Base-by-base conservation (phyloP, 23 red algal genomes). In the Pyropia haitanensis region DNA sequence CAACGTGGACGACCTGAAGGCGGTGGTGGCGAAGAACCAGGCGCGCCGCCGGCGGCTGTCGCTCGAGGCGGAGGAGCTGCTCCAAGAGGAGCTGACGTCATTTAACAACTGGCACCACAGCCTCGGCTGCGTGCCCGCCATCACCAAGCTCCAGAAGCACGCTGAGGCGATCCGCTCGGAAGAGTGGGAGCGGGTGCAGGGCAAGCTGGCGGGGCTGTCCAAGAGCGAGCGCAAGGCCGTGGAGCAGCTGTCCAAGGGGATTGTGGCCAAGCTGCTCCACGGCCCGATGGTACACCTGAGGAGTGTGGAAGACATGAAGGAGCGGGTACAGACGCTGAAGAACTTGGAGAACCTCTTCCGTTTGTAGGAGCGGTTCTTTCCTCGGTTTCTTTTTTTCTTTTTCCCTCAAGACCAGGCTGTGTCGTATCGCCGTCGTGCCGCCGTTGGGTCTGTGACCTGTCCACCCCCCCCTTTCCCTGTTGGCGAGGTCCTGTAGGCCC, bases 1-100 rank as follows among this genome's bases (percentile, higher is more conserved):
- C 85, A 97, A 97, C 80, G 93, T 97, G 2, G 93, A 97, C 57
- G 93, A 97, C 55, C 72, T 97, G 29, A 97, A 97, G 68, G 93
- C 93, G 17, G 93, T 97, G 23, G 93, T 97, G 28, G 93, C 93
- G 21, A 75, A 83, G 31, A 97, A 97, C 65, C 93, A 97, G 75
- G 61, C 79, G 0, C 63, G 75, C 52, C 69, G 93, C 58, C 79
- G 93, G 17, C 71, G 73, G 22, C 51, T 97, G 63, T 62, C 87
- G 57, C 51, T 90, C 15, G 84, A 97, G 51, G 93, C 93, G 3
- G 93, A 97, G 53, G 66, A 73, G 13, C 53, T 97, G 27, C 66
- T 97, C n/a, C 53, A 62, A 1, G 77, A 97, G 23, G 93, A 97
- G 76, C 65, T 76, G 34, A 49, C 76, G 15, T 59, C 76, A 5